A percentile compares a stretch with the other conserved stretches of the same genome.
phyloP scores from a whole-genome alignment of 306 rosid genomes.

The Quercus rubra region DNA sequence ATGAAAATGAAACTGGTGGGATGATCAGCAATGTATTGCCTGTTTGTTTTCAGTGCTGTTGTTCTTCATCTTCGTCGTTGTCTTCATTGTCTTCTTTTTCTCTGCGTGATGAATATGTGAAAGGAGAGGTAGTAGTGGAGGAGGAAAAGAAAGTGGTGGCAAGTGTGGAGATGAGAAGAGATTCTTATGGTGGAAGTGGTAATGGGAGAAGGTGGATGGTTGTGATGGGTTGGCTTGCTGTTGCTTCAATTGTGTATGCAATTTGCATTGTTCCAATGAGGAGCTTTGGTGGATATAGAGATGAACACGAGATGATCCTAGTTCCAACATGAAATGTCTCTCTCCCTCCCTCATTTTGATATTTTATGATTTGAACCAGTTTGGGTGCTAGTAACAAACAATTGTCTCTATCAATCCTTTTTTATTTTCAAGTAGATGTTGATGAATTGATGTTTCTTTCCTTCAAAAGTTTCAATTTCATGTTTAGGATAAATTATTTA shows the following conservation, averaged over 20 bases:
- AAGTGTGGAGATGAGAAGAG: neutral
- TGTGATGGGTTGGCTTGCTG: constrained; percentile 19
- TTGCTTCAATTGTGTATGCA: constrained; percentile 27
- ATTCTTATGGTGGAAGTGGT: neutral
- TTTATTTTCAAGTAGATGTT: neutral
- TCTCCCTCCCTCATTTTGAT: neutral
- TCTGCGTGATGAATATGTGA: neutral
- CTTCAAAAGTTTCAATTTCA: neutral
- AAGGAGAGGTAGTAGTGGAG: neutral
- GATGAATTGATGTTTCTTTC: neutral
- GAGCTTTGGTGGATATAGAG: constrained; percentile 12
- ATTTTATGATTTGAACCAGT: too few species aligned
- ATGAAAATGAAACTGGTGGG: neutral
- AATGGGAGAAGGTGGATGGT: constrained; percentile 14
- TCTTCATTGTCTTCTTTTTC: constrained; percentile 20
- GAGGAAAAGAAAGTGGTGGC: neutral
- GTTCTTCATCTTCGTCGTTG: constrained; percentile 1
- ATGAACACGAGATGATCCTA: constrained; percentile 7
- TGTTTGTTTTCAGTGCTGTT: neutral
- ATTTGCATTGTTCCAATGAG: constrained; percentile 17
- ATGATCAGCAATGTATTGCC: constrained; percentile 11
- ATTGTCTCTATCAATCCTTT: neutral
- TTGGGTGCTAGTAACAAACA: neutral
- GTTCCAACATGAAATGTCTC: constrained; percentile 48
- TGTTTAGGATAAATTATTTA: neutral